Evolutionary conservation across 2,329 filamentous ascomycete genomes (phyloP), one percentile per base, ranked within the genome.

Genomic region (Bertia moriformis): DNA sequence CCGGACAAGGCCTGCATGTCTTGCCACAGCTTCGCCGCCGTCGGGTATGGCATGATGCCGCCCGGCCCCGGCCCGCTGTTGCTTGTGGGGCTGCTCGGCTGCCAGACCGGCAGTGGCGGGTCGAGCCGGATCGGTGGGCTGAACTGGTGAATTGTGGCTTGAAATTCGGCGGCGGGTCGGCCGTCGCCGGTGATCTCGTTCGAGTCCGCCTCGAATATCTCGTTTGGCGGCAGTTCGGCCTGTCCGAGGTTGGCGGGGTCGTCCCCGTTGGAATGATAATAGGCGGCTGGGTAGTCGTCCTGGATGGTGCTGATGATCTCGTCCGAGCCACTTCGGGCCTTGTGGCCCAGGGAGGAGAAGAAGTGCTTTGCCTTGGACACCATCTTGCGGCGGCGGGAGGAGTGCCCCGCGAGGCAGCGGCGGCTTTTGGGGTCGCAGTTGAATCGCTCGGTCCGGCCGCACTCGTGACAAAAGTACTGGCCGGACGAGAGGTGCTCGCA

Each of bases 391-490:
- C 68, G 59, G 53, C 65, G 67, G 4, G 65, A 70, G 3, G 63
- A 61, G 27, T 67, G 66, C n/a, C 61, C 61, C 7, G 7, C n/a
- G 14, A 65, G 49, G 45, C 66, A 71, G 29, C 60, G 59, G 40
- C 62, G 65, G 54, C 67, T 71, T 47, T 64, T 62, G 45, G 59
- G 54, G 45, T 73, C 67, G n/a, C n/a, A n/a, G 52, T 64, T 63
- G 50, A 72, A 70, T 27, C 59, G 58, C 49, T 73, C 69, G 41
- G 65, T 56, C 46, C 60, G 62, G 49, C 58, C 63, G 48, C 70
- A 71, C 27, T 71, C 63, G 48, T 68, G 72, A 49, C 69, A 74
- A 58, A 67, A 64, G 46, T 73, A 73, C 55, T 73, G 65, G 41
- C 67, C 66, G 3, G 59, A 59, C 18, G 57, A 50, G 20, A 73